Conservation (phyloP, 2,329 filamentous ascomycete genomes). For the Ambrosiella xylebori region DNA sequence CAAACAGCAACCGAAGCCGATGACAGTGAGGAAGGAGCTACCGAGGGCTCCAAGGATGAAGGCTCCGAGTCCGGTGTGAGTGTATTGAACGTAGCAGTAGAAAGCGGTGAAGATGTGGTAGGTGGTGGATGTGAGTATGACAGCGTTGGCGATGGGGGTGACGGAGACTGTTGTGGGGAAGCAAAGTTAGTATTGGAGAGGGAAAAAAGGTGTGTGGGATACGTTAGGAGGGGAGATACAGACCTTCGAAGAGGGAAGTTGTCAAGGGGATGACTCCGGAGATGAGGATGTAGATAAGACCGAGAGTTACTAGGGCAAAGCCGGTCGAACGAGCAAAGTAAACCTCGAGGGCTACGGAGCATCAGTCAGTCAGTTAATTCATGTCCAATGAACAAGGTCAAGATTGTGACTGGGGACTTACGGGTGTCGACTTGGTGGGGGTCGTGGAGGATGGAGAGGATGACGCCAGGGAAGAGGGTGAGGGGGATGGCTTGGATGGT, state of each 20-base stretch:
- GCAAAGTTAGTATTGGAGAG: background rate
- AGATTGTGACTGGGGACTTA: constrained; percentile 14
- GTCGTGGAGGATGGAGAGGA: constrained; percentile 26
- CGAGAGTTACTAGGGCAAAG: constrained; percentile 47
- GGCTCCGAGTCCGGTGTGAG: constrained; percentile 34
- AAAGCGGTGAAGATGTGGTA: constrained; percentile 48
- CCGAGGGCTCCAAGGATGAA: constrained; percentile 44
- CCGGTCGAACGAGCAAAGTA: constrained; percentile 61
- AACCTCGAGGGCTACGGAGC: constrained; percentile 39
- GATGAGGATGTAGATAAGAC: constrained; percentile 46
- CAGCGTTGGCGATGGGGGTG: constrained; percentile 48
- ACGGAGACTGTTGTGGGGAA: constrained; percentile 18
- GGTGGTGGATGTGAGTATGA: constrained; percentile 44
- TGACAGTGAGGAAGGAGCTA: constrained; percentile 37
- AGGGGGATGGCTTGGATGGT: constrained; percentile 29
- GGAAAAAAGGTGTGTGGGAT: too few species aligned
- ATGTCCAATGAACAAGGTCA: background rate
- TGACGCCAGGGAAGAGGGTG: constrained; percentile 30
- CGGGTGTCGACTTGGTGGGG: constrained; percentile 20
- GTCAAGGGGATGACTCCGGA: constrained; percentile 53
- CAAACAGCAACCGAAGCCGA: constrained; percentile 28
- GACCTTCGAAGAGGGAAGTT: constrained; percentile 19
- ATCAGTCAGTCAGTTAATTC: background rate
- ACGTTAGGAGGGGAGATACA: background rate
- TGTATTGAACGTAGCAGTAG: constrained; percentile 52